Base-by-base conservation (phyloP, 2,329 filamentous ascomycete genomes). In the Knoxdaviesia capensis region DNA sequence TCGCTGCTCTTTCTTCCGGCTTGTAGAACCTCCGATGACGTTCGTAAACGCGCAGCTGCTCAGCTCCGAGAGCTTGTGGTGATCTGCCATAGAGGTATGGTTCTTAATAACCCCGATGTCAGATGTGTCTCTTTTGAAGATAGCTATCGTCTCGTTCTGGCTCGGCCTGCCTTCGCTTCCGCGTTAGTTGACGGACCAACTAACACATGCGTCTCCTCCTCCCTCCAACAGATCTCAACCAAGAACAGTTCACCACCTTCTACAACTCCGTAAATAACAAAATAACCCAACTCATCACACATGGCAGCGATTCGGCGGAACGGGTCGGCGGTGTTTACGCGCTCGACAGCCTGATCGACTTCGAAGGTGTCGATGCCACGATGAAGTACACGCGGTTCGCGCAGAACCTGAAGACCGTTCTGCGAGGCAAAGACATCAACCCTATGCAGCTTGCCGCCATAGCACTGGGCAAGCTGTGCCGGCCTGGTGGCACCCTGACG, bases 331-430 rank as follows among this genome's bases (percentile, higher is more conserved):
- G 90, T 41, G 80, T 98, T 47, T 80, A 90, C 52, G 88, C 88
- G 45, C 74, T 98, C 46, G 88, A 94, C 58, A 80, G 80, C 44
- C 74, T 98, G 43, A 88, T 96, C 59, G 87, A 94, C 57, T 94
- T 96, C 56, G 88, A 94, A 52, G 88, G 87, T 45, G 84, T 94
- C 51, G 92, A 98, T 61, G 76, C 83, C 29, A 85, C 84, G 34
- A 77, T 85, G 53, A 96, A 96, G 61, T 94, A 90, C 45, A 93
- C 88, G 31, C 77, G 90, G 43, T 98, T 96, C 55, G 85, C 85
- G 38, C 85, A 85, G 48, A 92, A 88, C 53, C 73, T 98, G 45
- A 82, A 87, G 50, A 81, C 76, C 39, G 80, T 94, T 35, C 69
- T 98, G 51, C 76, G 87, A 52, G 88, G 88, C 47, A 93, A 87